These are phyloP conservation scores for Hymenoscyphus albidus DNA, from an alignment of 2,329 filamentous ascomycete species.

Conservation along the genomic window DNA sequence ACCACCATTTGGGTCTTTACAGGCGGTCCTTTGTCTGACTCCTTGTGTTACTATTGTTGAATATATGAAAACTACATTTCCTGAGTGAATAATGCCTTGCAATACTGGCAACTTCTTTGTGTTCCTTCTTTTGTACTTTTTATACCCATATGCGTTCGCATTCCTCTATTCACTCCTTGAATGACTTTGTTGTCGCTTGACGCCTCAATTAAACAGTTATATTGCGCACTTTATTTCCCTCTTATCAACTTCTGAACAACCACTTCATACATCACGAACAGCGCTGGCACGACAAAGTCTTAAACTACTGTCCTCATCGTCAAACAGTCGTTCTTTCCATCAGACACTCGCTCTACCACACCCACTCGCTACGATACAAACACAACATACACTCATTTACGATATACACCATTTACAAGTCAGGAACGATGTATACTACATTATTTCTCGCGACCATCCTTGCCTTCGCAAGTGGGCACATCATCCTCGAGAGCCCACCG, in stretches of 20 bases:
- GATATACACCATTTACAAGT: background rate
- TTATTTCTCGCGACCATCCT: background rate
- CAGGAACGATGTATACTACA: background rate
- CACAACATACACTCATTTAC: background rate
- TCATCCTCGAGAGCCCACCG: background rate
- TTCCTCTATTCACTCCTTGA: background rate
- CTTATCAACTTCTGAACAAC: background rate
- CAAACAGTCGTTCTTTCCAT: background rate
- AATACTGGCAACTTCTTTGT: background rate
- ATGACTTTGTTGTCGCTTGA: background rate
- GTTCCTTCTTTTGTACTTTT: background rate
- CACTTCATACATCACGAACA: background rate
- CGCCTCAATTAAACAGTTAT: background rate
- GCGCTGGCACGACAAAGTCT: background rate
- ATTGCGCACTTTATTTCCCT: background rate
- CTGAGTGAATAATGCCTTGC: background rate
- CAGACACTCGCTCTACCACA: background rate
- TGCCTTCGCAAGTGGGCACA: background rate
- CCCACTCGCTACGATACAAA: background rate
- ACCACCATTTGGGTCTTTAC: background rate
- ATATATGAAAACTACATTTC: background rate
- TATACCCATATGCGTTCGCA: background rate
- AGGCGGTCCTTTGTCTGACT: background rate
- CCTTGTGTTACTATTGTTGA: background rate
- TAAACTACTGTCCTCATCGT: background rate